These are phyloP conservation scores for Isatis tinctoria DNA, from an alignment of 345 rosid genomes.

Conservation along the genomic window DNA sequence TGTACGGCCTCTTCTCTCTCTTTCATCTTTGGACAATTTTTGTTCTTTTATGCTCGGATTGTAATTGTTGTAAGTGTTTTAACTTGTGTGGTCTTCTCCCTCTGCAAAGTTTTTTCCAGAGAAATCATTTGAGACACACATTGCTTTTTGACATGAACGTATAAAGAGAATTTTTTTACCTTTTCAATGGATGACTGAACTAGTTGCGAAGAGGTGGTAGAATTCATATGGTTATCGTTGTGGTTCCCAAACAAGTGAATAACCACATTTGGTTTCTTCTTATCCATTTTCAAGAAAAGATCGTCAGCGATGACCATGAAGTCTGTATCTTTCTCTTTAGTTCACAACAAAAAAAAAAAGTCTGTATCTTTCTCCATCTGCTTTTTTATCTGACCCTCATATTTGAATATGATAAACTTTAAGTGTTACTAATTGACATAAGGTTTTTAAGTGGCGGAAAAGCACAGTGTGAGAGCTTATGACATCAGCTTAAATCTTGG, in stretches of 20 bases:
- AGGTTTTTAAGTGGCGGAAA: neutral
- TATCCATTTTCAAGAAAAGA: constrained; percentile 84
- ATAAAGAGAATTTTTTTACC: no score
- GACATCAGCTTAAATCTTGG: constrained; percentile 62
- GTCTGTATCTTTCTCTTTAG: no score
- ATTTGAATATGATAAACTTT: constrained; percentile 1
- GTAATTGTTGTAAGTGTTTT: no score
- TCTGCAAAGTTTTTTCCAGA: no score
- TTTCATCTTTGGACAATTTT: no score
- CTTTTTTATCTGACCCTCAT: constrained; percentile 59
- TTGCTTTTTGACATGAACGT: no score
- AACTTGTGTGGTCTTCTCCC: no score
- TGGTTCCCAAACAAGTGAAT: constrained; percentile 66
- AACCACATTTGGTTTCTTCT: constrained; percentile 49
- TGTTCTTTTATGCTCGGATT: no score
- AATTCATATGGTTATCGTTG: constrained; percentile 33
- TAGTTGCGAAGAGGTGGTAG: constrained; percentile 66
- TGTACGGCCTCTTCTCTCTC: no score
- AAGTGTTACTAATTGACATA: constrained; percentile 6
- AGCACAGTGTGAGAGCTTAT: neutral
- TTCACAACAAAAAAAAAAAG: no score
- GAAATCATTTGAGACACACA: no score
- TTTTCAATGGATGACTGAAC: constrained; percentile 71
- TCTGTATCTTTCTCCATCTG: constrained; percentile 54
- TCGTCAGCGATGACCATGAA: constrained; percentile 55